A percentile compares a stretch with the other conserved stretches of the same genome.
These are phyloP conservation scores for Themeda triandra DNA, from an alignment of 176 grass and related monocot genomes.

Conservation along the genomic window DNA sequence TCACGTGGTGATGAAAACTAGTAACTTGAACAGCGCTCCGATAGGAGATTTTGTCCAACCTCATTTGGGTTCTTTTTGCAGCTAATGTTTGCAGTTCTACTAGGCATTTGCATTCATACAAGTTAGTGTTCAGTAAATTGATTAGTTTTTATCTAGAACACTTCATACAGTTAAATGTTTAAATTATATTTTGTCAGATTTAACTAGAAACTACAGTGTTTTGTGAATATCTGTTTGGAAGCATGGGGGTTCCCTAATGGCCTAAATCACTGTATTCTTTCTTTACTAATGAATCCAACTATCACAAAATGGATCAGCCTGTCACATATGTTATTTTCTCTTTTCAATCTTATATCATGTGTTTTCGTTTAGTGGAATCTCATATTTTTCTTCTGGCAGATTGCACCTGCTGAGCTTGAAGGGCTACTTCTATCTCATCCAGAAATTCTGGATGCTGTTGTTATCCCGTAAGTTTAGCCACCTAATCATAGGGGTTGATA, in stretches of 20 bases:
- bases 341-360: not conserved
- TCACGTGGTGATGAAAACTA: not conserved
- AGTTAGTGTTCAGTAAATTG: not conserved
- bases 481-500: slow-evolving; percentile 1
- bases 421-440: slow-evolving; percentile 76
- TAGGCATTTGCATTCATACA: not conserved
- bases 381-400: slow-evolving; percentile 30
- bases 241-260: not conserved
- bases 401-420: slow-evolving; percentile 96
- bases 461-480: slow-evolving; percentile 74
- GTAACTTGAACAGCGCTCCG: not conserved
- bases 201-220: not conserved
- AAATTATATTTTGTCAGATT: not conserved
- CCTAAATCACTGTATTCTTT: not conserved
- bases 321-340: not conserved
- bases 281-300: not conserved
- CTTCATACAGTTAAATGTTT: not conserved
- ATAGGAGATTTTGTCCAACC: not conserved
- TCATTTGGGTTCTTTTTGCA: not conserved
- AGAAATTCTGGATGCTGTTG: slow-evolving; percentile 79
- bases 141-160: not conserved
- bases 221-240: not conserved
- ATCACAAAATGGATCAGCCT: not conserved
- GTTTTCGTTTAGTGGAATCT: not conserved
- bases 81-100: not conserved